A percentile compares a stretch with the other conserved stretches of the same genome.
phyloP scores from a whole-genome alignment of 257 asterid genomes.

The Sherardia arvensis region DNA sequence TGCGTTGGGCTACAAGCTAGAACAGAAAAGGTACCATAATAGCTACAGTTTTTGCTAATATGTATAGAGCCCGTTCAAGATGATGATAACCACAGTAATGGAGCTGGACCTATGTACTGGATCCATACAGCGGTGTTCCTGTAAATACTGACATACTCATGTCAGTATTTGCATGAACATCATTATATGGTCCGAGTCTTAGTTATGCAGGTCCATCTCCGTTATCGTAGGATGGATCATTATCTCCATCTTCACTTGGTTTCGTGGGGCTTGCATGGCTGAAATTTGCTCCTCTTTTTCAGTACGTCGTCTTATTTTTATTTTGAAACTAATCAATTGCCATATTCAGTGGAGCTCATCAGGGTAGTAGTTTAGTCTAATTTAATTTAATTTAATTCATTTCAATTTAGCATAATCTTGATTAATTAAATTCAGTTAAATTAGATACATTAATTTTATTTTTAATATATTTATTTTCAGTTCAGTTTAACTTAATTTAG shows the following conservation, averaged over 20 bases:
- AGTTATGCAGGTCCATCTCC: slow-evolving; percentile 33
- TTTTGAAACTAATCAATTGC: too few relatives aligned
- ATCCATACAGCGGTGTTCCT: not conserved
- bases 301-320: slow-evolving; percentile 8
- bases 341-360: too few relatives aligned
- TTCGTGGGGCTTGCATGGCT: slow-evolving; percentile 21
- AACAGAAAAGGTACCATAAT: slow-evolving; percentile 33
- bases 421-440: too few relatives aligned
- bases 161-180: not conserved
- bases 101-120: not conserved
- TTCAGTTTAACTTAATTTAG: too few relatives aligned
- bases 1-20: slow-evolving; percentile 48
- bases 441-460: too few relatives aligned
- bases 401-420: too few relatives aligned
- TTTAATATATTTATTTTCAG: too few relatives aligned
- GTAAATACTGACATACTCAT: not conserved
- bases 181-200: slow-evolving; percentile 30
- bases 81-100: slow-evolving; percentile 14
- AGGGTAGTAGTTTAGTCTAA: too few relatives aligned
- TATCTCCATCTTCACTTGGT: slow-evolving; percentile 3
- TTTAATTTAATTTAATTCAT: too few relatives aligned
- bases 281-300: slow-evolving; percentile 48
- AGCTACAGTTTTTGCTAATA: too few relatives aligned
- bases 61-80: too few relatives aligned
- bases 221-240: slow-evolving; percentile 38